Conservation (phyloP, 2,329 filamentous ascomycete genomes). For the Eutypella sp. region DNA sequence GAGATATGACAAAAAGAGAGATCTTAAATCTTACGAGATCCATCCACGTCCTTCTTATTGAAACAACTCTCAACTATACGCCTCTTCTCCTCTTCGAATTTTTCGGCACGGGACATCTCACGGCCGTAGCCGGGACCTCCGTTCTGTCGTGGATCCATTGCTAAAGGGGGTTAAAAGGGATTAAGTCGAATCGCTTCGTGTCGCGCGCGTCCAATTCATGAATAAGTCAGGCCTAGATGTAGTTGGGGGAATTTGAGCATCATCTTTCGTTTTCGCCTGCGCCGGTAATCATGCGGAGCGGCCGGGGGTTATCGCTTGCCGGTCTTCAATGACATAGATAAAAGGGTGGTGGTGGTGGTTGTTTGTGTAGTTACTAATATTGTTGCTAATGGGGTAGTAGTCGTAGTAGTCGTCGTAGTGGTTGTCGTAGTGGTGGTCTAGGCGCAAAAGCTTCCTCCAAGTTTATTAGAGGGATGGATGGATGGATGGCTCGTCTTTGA, state of each 20-base stretch:
- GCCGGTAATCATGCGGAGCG: background rate
- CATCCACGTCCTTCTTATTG: conserved; percentile 80
- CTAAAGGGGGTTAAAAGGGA: conserved; percentile 7
- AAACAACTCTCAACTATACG: conserved; percentile 95
- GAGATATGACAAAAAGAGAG: conserved; percentile 5
- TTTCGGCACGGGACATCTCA: conserved; percentile 58
- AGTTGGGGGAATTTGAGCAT: conserved; percentile 19
- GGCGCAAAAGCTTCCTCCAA: too few relatives aligned
- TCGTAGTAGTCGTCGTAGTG: too few relatives aligned
- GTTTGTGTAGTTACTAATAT: too few relatives aligned
- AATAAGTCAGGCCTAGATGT: conserved; percentile 16
- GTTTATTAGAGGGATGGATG: too few relatives aligned
- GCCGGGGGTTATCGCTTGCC: background rate
- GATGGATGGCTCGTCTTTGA: too few relatives aligned
- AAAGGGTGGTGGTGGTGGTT: too few relatives aligned
- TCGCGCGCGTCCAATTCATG: conserved; percentile 27
- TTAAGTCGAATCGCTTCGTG: conserved; percentile 1
- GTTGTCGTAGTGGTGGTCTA: too few relatives aligned
- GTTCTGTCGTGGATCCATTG: conserved; percentile 27
- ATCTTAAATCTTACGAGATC: conserved; percentile 74
- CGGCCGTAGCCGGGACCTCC: conserved; percentile 29
- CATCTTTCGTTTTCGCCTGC: conserved; percentile 18
- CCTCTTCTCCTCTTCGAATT: conserved; percentile 94
- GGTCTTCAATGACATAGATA: too few relatives aligned
- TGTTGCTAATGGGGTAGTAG: too few relatives aligned